Evolutionary conservation across 202 grass and related monocot species (phyloP).

Genomic region (Bolboschoenoplectus hybrid): DNA sequence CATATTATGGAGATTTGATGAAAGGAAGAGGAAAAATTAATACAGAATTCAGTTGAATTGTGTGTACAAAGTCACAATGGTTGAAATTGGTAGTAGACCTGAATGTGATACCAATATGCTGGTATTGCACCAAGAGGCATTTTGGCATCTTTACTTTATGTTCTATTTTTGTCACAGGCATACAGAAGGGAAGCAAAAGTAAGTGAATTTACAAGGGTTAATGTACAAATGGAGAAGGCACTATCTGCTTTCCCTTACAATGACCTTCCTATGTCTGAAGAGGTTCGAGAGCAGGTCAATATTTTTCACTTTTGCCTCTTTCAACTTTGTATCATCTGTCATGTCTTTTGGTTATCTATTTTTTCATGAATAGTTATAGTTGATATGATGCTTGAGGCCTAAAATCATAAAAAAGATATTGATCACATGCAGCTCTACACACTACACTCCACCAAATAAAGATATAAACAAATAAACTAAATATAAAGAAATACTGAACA

Average conservation of each 20-base stretch:
- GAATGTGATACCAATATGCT: background rate
- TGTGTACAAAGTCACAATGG: background rate
- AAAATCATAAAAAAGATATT: background rate
- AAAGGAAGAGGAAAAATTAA: background rate
- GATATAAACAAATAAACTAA: background rate
- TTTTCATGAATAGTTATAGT: constrained; percentile 2
- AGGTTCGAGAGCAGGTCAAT: constrained; percentile 80
- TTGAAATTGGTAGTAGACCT: background rate
- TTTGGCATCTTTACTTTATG: background rate
- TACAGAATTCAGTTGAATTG: background rate
- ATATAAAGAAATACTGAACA: constrained; percentile 9
- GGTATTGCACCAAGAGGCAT: background rate
- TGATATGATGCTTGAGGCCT: background rate
- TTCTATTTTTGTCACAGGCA: constrained; percentile 47
- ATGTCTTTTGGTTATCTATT: constrained; percentile 6
- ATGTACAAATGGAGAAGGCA: constrained; percentile 59
- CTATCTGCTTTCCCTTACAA: constrained; percentile 58
- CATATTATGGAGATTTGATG: constrained; percentile 4
- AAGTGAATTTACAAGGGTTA: constrained; percentile 53
- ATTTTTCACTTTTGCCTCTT: background rate
- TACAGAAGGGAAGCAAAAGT: constrained; percentile 54
- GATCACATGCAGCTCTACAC: constrained; percentile 21
- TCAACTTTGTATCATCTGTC: background rate
- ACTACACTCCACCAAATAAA: background rate
- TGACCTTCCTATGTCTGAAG: constrained; percentile 67